Percentiles rank a stretch among this genome's conserved stretches.
Evolutionary conservation across 176 grass and related monocot species (phyloP).

Genomic region (Eragrostis nindensis): DNA sequence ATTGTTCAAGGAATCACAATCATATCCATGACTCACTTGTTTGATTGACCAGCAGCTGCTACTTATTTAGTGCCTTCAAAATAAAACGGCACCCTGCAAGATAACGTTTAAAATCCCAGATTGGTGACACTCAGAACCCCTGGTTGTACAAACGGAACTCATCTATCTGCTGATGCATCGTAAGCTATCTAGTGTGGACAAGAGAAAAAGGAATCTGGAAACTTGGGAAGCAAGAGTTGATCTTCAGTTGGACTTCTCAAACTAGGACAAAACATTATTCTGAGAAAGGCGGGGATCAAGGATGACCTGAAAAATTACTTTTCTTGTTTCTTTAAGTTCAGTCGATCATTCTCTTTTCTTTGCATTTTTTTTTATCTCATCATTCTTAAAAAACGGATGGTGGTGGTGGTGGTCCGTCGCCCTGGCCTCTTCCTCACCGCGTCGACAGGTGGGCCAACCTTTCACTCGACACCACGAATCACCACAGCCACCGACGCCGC

Average conservation of each 20-base stretch:
- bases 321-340: too few relatives aligned
- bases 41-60: conserved; percentile 11
- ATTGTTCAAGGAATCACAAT: conserved; percentile 8
- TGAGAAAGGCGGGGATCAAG: not conserved
- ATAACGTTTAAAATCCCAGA: not conserved
- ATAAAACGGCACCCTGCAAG: not conserved
- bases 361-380: too few relatives aligned
- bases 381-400: too few relatives aligned
- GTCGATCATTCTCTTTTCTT: too few relatives aligned
- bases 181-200: not conserved
- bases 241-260: conserved; percentile 1
- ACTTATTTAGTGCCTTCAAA: not conserved
- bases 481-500: too few relatives aligned
- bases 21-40: not conserved
- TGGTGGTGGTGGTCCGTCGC: too few relatives aligned
- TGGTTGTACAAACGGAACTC: not conserved
- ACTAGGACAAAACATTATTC: not conserved
- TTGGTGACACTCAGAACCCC: not conserved
- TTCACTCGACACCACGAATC: too few relatives aligned
- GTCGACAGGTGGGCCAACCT: too few relatives aligned
- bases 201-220: not conserved
- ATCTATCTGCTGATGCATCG: not conserved
- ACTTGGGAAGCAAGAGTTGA: conserved; percentile 1
- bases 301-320: too few relatives aligned
- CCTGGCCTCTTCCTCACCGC: too few relatives aligned